phyloP scores from a whole-genome alignment of 192 early-diverging fungal genomes.

The Geosiphon pyriformis region DNA sequence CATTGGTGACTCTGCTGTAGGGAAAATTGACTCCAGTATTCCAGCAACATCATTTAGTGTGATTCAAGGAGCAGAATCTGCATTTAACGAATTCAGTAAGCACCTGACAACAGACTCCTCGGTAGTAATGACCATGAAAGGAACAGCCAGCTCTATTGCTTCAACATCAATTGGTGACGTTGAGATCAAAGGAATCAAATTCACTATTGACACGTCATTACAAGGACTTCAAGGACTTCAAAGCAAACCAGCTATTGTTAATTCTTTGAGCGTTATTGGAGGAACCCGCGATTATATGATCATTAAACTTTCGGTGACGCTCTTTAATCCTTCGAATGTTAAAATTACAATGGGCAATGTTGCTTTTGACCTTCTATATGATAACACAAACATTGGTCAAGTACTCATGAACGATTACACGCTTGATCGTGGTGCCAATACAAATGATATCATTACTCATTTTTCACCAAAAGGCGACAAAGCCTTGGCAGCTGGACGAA shows the following conservation, averaged over 20 bases:
- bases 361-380: slow-evolving; percentile 34
- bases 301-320: slow-evolving; percentile 32
- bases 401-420: slow-evolving; percentile 39
- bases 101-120: slow-evolving; percentile 38
- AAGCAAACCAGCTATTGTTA: slow-evolving; percentile 43
- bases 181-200: slow-evolving; percentile 45
- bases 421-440: slow-evolving; percentile 45
- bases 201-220: slow-evolving; percentile 44
- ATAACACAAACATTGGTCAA: slow-evolving; percentile 38
- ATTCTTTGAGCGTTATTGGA: slow-evolving; percentile 50
- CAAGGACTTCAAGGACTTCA: slow-evolving; percentile 53
- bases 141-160: slow-evolving; percentile 45
- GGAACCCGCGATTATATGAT: slow-evolving; percentile 44
- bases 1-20: slow-evolving; percentile 35
- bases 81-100: slow-evolving; percentile 50
- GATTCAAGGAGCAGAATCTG: slow-evolving; percentile 34
- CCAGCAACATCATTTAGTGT: slow-evolving; percentile 43
- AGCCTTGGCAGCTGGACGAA: slow-evolving; percentile 29
- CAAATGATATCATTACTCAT: slow-evolving; percentile 36
- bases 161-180: slow-evolving; percentile 52
- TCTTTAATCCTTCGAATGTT: slow-evolving; percentile 50
- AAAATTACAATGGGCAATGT: slow-evolving; percentile 46
- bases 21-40: slow-evolving; percentile 46
- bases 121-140: slow-evolving; percentile 41
- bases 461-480: slow-evolving; percentile 28